A percentile compares a stretch with the other conserved stretches of the same genome.
Evolutionary conservation across 441 rosid genomes (phyloP).

Genomic region (Arabidopsis hybrid): DNA sequence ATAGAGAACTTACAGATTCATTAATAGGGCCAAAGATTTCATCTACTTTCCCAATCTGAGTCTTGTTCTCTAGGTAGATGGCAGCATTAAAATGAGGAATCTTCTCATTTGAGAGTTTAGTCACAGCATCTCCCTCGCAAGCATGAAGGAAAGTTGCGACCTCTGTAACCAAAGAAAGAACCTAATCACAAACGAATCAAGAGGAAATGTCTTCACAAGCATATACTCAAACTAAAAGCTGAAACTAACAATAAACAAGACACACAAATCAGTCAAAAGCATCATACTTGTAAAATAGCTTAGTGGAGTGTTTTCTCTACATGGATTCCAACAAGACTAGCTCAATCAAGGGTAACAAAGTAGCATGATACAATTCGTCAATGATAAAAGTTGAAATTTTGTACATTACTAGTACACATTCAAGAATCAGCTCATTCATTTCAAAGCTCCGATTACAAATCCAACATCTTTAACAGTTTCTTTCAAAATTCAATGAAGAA

Average conservation of each 20-base stretch:
- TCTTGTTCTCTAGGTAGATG: constrained; percentile 82
- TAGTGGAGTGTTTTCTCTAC: not conserved
- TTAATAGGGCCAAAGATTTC: constrained; percentile 97
- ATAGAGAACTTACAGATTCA: constrained; percentile 68
- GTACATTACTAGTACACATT: not conserved
- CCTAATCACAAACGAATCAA: not conserved
- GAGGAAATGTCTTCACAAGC: not conserved
- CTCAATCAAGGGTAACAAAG: not conserved
- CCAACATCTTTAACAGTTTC: not conserved
- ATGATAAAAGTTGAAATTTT: not conserved
- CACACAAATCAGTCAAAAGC: constrained; percentile 16
- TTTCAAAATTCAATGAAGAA: constrained; percentile 16
- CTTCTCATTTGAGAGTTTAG: constrained; percentile 82
- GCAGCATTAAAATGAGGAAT: constrained; percentile 90
- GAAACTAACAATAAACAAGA: not conserved
- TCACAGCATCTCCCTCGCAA: constrained; percentile 96
- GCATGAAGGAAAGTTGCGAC: constrained; percentile 81
- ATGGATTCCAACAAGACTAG: not conserved
- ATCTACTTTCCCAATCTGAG: constrained; percentile 94
- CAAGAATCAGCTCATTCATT: not conserved
- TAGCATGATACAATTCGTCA: constrained; percentile 2
- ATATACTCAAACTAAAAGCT: not conserved
- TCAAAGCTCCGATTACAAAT: not conserved
- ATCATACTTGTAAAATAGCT: constrained; percentile 1
- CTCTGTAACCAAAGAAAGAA: constrained; percentile 56